Conservation (phyloP, 176 grass and related monocot species). For the Musa acuminata region DNA sequence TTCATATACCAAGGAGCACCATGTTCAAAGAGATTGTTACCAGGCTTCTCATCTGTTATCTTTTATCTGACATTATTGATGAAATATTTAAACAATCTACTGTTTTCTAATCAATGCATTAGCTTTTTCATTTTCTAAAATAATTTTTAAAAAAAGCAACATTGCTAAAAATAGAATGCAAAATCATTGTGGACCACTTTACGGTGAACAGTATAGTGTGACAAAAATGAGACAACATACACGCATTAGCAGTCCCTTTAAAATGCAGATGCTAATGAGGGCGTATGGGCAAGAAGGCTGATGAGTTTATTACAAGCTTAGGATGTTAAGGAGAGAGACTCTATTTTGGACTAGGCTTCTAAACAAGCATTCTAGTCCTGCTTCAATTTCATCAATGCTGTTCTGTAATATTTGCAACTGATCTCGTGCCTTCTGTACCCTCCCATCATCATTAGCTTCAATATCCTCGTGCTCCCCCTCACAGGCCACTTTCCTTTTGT, state of each 20-base stretch:
- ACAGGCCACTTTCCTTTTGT: constrained; percentile 4
- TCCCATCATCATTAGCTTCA: not conserved
- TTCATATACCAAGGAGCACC: no score
- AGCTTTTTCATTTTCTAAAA: no score
- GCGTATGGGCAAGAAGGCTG: not conserved
- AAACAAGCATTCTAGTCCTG: constrained; percentile 12
- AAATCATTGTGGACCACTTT: no score
- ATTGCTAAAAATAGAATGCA: no score
- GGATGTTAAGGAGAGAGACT: constrained; percentile 9
- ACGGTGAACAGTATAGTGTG: no score
- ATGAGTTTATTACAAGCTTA: not conserved
- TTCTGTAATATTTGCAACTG: constrained; percentile 1
- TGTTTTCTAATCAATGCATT: no score
- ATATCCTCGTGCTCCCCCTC: not conserved
- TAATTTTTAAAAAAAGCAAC: no score
- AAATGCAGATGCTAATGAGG: constrained; percentile 1
- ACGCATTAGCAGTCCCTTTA: not conserved
- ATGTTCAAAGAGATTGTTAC: no score
- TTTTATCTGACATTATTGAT: no score
- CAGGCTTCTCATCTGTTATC: no score
- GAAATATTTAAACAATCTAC: no score
- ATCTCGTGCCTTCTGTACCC: not conserved
- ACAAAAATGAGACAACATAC: not conserved
- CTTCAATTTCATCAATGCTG: constrained; percentile 6
- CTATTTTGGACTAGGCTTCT: constrained; percentile 12